These are phyloP conservation scores for Hypoxylon trugodes DNA, from an alignment of 495 filamentous ascomycete genomes.

Conservation along the genomic window DNA sequence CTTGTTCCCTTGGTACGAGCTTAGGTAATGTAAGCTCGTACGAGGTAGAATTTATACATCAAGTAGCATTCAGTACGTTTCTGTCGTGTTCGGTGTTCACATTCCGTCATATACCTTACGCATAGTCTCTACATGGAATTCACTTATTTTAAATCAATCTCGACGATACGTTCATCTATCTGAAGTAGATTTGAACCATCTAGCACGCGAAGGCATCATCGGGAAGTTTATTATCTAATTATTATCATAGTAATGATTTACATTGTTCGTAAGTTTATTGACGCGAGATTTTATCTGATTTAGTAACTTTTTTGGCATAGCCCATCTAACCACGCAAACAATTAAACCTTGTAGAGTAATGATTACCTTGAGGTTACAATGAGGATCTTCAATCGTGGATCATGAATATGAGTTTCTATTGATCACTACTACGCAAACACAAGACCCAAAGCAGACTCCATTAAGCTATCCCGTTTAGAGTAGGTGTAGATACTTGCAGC, in stretches of 20 bases:
- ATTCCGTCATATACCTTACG: too few species aligned
- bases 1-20: too few species aligned
- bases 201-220: neutral
- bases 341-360: neutral
- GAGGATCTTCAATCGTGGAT: neutral
- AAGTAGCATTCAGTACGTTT: too few species aligned
- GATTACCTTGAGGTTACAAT: neutral
- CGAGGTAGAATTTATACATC: too few species aligned
- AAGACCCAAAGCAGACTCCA: neutral
- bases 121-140: too few species aligned
- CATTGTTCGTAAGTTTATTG: neutral
- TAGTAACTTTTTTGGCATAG: neutral
- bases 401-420: neutral
- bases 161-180: too few species aligned
- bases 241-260: neutral
- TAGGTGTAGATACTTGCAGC: neutral
- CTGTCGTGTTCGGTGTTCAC: too few species aligned
- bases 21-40: too few species aligned
- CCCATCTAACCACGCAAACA: neutral
- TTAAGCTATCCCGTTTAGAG: neutral
- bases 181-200: neutral
- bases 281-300: neutral
- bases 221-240: too few species aligned
- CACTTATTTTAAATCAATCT: too few species aligned
- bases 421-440: neutral